Evolutionary conservation across 2,329 filamentous ascomycete genomes (phyloP).

Genomic region (Penicillium digitatum): DNA sequence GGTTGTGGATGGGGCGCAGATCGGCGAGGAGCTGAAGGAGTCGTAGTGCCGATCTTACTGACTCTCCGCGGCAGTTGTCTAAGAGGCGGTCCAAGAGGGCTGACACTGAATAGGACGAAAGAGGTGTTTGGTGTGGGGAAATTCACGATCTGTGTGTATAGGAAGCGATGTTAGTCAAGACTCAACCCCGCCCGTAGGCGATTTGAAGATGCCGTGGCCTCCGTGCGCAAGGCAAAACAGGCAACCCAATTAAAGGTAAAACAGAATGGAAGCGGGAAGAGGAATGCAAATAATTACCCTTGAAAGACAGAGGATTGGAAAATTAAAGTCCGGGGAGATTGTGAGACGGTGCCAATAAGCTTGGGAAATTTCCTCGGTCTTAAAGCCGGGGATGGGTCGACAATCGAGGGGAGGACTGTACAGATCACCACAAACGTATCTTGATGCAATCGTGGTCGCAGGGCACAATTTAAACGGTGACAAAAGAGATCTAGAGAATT

Average conservation of each 20-base stretch:
- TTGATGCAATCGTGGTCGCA: conserved; percentile 1
- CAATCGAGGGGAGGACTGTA: conserved; percentile 15
- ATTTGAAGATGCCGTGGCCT: conserved; percentile 4
- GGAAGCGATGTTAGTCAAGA: conserved; percentile 4
- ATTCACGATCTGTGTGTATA: background rate
- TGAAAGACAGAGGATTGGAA: background rate
- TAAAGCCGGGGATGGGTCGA: conserved; percentile 16
- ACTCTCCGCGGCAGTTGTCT: conserved; percentile 1
- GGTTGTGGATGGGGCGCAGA: background rate
- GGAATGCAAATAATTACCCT: conserved; percentile 13
- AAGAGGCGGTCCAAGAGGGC: background rate
- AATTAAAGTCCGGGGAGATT: conserved; percentile 2
- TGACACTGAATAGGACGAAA: background rate
- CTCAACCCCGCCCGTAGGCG: conserved; percentile 8
- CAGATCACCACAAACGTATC: conserved; percentile 12
- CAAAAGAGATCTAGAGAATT: conserved; percentile 1
- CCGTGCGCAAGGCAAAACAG: conserved; percentile 8
- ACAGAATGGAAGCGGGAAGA: background rate
- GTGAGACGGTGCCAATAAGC: background rate
- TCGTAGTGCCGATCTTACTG: conserved; percentile 8
- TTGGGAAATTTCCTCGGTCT: conserved; percentile 1
- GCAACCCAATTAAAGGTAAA: conserved; percentile 14
- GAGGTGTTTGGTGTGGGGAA: background rate
- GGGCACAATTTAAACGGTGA: background rate
- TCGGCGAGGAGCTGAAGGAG: conserved; percentile 12